phyloP scores from a whole-genome alignment of 495 filamentous ascomycete species.

The Chaetomidium leptoderma region DNA sequence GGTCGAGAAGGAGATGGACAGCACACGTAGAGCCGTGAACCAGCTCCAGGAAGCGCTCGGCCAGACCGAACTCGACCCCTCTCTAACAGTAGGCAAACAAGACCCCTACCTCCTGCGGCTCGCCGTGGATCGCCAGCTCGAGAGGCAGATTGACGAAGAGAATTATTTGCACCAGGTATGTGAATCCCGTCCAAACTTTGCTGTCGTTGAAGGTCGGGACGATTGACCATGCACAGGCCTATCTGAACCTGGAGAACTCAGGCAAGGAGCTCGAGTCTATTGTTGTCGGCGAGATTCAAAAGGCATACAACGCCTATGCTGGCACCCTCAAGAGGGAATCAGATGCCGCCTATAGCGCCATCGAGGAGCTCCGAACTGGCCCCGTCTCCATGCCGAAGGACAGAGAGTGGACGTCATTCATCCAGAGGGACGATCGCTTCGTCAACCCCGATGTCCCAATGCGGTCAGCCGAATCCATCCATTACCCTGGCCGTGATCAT shows the following conservation, averaged over 20 bases:
- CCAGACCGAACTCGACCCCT: conserved; percentile 69
- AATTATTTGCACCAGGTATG: conserved; percentile 89
- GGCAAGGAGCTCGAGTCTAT: conserved; percentile 93
- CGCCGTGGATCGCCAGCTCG: conserved; percentile 80
- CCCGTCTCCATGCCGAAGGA: conserved; percentile 89
- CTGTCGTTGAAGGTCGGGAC: conserved; percentile 15
- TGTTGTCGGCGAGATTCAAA: conserved; percentile 94
- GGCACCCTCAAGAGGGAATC: conserved; percentile 85
- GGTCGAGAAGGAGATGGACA: conserved; percentile 74
- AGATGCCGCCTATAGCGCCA: conserved; percentile 69
- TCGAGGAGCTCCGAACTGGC: conserved; percentile 77
- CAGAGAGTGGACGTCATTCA: conserved; percentile 81
- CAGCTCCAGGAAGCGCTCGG: conserved; percentile 76
- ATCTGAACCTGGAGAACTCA: conserved; percentile 89
- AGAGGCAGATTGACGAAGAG: conserved; percentile 91
- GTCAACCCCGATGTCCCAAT: conserved; percentile 80
- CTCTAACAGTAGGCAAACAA: conserved; percentile 70
- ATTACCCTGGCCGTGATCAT: conserved; percentile 90
- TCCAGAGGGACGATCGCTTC: conserved; percentile 77
- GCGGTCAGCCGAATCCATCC: conserved; percentile 74
- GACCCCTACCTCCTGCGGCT: conserved; percentile 87
- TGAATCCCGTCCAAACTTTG: not conserved
- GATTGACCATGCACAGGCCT: conserved; percentile 56
- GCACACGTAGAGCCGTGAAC: conserved; percentile 64
- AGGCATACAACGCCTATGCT: conserved; percentile 89